Conservation (phyloP, 169 alveolate genomes). For the Fabrea salina region DNA sequence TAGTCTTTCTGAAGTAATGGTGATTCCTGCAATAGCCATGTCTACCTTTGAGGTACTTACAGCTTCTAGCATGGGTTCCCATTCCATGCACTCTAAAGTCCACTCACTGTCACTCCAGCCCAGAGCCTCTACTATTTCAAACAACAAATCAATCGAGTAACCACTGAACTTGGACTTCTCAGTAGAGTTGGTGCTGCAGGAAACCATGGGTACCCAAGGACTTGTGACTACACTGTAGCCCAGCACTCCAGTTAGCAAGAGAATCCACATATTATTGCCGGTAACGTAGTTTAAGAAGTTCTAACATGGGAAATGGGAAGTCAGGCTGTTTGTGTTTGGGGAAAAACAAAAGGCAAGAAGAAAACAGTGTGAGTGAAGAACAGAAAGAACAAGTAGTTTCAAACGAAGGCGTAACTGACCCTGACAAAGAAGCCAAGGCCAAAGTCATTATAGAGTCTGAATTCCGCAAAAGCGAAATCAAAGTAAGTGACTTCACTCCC, state of each 20-base stretch:
- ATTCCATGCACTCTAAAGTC: slow-evolving; percentile 6
- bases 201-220: slow-evolving; percentile 26
- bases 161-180: not conserved
- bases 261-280: not conserved
- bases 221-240: slow-evolving; percentile 10
- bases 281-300: too few relatives aligned
- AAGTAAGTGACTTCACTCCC: slow-evolving; percentile 1
- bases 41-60: not conserved
- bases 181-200: not conserved
- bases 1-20: not conserved
- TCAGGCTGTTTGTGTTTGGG: too few relatives aligned
- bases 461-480: not conserved
- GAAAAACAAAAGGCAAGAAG: too few relatives aligned
- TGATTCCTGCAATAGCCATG: not conserved
- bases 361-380: too few relatives aligned
- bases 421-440: too few relatives aligned
- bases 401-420: too few relatives aligned
- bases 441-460: not conserved
- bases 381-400: too few relatives aligned
- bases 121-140: not conserved
- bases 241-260: not conserved
- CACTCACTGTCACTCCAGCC: not conserved
- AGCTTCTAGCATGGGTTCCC: not conserved
- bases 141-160: not conserved
- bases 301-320: too few relatives aligned